Evolutionary conservation across 371 early-diverging fungal genomes (phyloP), one percentile per base, ranked within the genome.

Genomic region (Mucor velutinosus): DNA sequence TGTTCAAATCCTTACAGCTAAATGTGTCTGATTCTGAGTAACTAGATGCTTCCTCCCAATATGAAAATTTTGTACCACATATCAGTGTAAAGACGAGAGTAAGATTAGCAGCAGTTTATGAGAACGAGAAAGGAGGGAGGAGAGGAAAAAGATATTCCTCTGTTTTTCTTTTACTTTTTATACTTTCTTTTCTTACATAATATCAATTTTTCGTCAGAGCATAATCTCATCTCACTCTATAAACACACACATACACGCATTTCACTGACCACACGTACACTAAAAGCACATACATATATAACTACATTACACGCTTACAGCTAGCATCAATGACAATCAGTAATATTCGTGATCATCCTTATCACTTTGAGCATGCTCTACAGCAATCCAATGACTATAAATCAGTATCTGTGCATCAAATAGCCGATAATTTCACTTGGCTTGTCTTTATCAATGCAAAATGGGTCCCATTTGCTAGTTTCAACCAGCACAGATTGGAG

Each of bases 391-490:
- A 56, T n/a, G 76, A 75, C 32, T 71, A 73, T 62, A 32, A 67
- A 57, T 29, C 67, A 32, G n/a, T 32, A 19, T 68, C 69, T 17
- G 60, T 58, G 8, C 67, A 53, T 25, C 72, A 68, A 57, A 69
- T 64, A 43, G 64, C 60, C 29, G 56, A 66, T 41, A 65, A 61
- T 61, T 79, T 73, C 57, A 81, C 81, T 10, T 82, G 82, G 82
- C 76, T 82, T 15, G 82, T 82, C 6, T 82, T 79, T 64, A 73
- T 82, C 73, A 62, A 71, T 37, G 67, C 69, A 33, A 77, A 76
- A 53, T 82, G 82, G 82, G 75, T 79, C 12, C 82, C 82, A 3
- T 82, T 82, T 73, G 82, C 77, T 47, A 73, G 70, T 30, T 19
- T 51, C 25, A 82, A 82, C 41, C 82, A 82, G 53, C 59, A 67